Base-by-base conservation (phyloP, 495 filamentous ascomycete genomes). In the Evernia prunastri region DNA sequence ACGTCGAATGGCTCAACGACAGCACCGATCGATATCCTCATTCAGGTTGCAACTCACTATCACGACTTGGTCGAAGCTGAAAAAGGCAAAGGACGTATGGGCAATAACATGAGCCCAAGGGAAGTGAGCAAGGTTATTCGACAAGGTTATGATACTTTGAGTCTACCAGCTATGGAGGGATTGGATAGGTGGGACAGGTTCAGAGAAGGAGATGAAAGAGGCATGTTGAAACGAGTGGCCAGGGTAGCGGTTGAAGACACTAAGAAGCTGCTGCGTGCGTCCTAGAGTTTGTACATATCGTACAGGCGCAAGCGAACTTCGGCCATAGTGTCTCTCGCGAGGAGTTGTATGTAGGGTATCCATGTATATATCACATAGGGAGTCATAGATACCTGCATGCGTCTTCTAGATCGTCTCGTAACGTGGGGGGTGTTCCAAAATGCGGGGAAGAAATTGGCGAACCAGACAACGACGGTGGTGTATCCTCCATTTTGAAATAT, bases 91-190 rank as follows among this genome's bases (percentile, higher is more conserved):
- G 71, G 76, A 4, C 73, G 73, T 56, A 56, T 73, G 45, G 70
- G 74, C 70, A 87, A 84, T 71, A 81, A 87, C 65, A 74, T 97
- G 36, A 91, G 88, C 57, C 92, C 90, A 33, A 77, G 84, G 13
- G 90, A 97, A 75, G 90, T 98, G 20, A 87, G 86, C 42, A 88
- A 87, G 64, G 89, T 97, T 59, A 97, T 98, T 70, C 95, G 94
- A 78, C 87, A 92, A 72, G 94, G 94, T 1, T 97, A 96, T 71
- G 94, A 98, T 74, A 95, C 90, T 45, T 77, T 98, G 69, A 90
- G 86, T 64, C 90, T 97, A 59, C 87, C 93, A 72, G 82, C 87
- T 13, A 89, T 87, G 68, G 91, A 92, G 69, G 92, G 88, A 0
- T 70, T 96, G 65, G 92, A 89, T 74, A 82, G 81, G 27, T 95